phyloP scores from a whole-genome alignment of 2,329 filamentous ascomycete species.

The Phialophora tarda region DNA sequence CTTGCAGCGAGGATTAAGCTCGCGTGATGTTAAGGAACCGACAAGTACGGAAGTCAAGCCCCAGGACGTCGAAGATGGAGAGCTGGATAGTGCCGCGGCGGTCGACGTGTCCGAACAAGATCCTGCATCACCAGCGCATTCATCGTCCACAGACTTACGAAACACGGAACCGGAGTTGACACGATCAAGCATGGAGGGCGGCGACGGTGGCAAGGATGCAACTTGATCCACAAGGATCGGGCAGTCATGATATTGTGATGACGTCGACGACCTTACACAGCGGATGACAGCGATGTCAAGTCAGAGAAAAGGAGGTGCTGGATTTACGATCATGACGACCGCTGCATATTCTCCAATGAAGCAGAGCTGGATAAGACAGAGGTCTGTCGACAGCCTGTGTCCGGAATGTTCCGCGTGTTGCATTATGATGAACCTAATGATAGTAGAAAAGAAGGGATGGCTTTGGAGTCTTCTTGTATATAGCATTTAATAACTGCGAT shows the following conservation, averaged over 20 bases:
- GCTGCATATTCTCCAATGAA: not conserved
- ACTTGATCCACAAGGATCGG: slow-evolving; percentile 8
- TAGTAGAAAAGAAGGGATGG: not conserved
- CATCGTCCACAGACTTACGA: not conserved
- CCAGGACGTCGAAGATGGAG: slow-evolving; percentile 4
- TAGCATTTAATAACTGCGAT: not conserved
- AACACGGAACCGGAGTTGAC: not conserved
- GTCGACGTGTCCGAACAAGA: slow-evolving; percentile 5
- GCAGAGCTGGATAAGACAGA: not conserved
- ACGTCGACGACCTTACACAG: not conserved
- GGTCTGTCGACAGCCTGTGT: not conserved
- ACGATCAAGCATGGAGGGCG: not conserved
- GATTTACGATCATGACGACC: not conserved
- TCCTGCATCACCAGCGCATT: not conserved
- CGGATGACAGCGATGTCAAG: not conserved
- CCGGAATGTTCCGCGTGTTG: not conserved
- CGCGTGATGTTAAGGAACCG: slow-evolving; percentile 14
- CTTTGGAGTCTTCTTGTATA: slow-evolving; percentile 1
- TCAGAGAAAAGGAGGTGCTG: not conserved
- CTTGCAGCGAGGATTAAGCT: slow-evolving; percentile 53
- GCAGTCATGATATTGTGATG: not conserved
- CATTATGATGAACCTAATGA: not conserved
- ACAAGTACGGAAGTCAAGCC: slow-evolving; percentile 17
- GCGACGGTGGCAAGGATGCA: slow-evolving; percentile 20
- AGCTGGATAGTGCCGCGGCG: not conserved